Evolutionary conservation across 2,329 filamentous ascomycete species (phyloP), one percentile per base, ranked within the genome.

Genomic region (Proliferodiscus dingleyae): DNA sequence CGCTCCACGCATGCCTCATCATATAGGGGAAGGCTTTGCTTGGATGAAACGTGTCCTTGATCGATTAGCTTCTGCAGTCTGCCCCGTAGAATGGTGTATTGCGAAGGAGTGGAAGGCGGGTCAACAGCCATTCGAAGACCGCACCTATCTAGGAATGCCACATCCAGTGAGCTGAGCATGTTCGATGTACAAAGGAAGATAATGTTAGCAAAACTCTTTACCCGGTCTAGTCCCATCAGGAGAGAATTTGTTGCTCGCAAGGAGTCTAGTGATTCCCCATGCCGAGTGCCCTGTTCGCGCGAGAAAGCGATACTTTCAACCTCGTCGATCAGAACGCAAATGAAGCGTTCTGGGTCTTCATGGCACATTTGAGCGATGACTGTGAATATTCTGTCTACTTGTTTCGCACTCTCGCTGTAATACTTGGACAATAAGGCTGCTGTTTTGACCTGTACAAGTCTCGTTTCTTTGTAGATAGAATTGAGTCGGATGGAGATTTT

Each of bases 401-500:
- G 63, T 41, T 68, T 68, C 3, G 68, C 66, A 46, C 68, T 71
- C 45, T 71, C 70, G n/a, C 71, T 69, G 43, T 71, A 74, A 48
- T 64, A 74, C 43, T 71, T 72, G 49, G 68, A 72, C 4, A 74
- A 57, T 16, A 75, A 57, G 3, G 64, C 61, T 18, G 69, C 65
- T 2, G 70, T 66, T 34, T 73, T 69, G 49, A 75, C 60, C 43
- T 74, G 66, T 37, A 75, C 54, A 3, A 75, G 59, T 18, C 58
- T 64, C 1, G 64, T 62, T 1, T 58, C 41, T 2, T 61, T 58
- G 47, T 68, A 74, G 2, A 44, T 45, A 2, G 60, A 51, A 1
- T 63, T 62, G 1, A 74, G 61, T 0, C 72, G 64, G 28, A 75
- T 73, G 15, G 68, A 65, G 2, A 74, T 61, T 53, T 72, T 74